Conservation (phyloP, 2,329 filamentous ascomycete genomes). For the Xylariomycetidae sp. region DNA sequence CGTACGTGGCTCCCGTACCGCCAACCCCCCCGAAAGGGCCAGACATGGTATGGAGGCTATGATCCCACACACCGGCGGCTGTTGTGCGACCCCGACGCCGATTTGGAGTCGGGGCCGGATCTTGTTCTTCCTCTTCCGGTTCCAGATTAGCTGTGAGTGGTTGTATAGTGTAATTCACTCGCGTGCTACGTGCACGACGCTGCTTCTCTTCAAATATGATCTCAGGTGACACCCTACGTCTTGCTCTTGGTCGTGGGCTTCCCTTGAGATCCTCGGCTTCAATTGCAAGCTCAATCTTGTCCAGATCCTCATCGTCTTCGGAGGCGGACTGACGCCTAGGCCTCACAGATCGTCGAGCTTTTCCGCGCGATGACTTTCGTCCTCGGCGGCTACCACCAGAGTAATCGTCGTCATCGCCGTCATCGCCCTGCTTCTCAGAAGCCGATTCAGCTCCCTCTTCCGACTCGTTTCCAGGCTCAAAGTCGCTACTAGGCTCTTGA, state of each 20-base stretch:
- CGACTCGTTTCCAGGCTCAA: conserved; percentile 56
- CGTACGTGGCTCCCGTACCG: conserved; percentile 66
- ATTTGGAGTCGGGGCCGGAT: conserved; percentile 62
- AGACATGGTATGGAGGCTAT: conserved; percentile 80
- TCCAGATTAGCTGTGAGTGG: conserved; percentile 66
- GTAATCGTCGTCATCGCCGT: conserved; percentile 37
- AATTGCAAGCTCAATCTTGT: conserved; percentile 61
- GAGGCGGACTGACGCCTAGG: conserved; percentile 48
- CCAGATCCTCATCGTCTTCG: conserved; percentile 53
- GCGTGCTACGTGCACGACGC: conserved; percentile 55
- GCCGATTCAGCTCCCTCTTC: conserved; percentile 48
- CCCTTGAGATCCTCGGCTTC: conserved; percentile 59
- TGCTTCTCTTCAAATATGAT: conserved; percentile 55
- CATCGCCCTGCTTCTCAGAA: conserved; percentile 25
- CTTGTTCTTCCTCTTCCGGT: conserved; percentile 75
- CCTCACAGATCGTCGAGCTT: conserved; percentile 37
- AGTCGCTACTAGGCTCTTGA: conserved; percentile 56
- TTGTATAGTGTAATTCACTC: conserved; percentile 82
- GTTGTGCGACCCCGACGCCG: conserved; percentile 61
- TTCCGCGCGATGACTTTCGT: conserved; percentile 32
- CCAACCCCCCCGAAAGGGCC: conserved; percentile 89
- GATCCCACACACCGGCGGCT: conserved; percentile 62
- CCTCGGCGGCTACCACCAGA: conserved; percentile 49
- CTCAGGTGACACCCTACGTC: conserved; percentile 47
- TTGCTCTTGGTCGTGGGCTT: conserved; percentile 47